Base-by-base conservation (phyloP, 352 stramenopile species). In the Pythium plurisporium region DNA sequence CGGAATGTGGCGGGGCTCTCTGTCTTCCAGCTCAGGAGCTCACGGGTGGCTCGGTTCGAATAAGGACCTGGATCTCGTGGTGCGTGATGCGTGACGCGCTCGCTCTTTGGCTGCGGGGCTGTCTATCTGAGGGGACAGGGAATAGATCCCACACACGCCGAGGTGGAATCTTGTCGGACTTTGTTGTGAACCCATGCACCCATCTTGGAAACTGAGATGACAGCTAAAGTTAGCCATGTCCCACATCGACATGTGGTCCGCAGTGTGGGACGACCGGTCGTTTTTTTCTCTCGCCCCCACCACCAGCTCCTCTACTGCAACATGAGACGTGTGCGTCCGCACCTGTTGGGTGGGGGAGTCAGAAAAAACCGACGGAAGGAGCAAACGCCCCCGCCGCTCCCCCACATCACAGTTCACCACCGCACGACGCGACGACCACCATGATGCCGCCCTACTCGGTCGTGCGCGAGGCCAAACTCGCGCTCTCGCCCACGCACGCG, bases 181-280 rank as follows among this genome's bases (percentile, higher is more conserved):
- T 15, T 34, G n/a, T 26, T 11, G 4, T 29, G 22, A 46, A 46
- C 22, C 19, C 6, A n/a, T 17, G n/a, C n/a, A n/a, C n/a, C n/a
- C n/a, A n/a, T n/a, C n/a, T n/a, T n/a, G n/a, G n/a, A n/a, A n/a
- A n/a, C n/a, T n/a, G n/a, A n/a, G n/a, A n/a, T n/a, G 15, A 38
- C 34, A 25, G 41, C 58, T 65, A 65, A 60, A 51, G 50, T 65
- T 59, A 65, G 59, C 59, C 53, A 63, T 63, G 46, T 63, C 27
- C 53, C 60, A 68, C 46, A 68, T 40, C 34, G 2, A 1, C 2
- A 23, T 61, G 50, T 67, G 46, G 51, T 15, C 25, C 53, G 33
- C 8, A 2, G 5, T 29, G 0, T 61, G 22, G 45, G 31, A 26
- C 34, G 1, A 12, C 15, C 15, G 22, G 20, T 11, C 12, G 31